Base-by-base conservation (phyloP, 2,329 filamentous ascomycete species). In the Blastomyces emzantsi region DNA sequence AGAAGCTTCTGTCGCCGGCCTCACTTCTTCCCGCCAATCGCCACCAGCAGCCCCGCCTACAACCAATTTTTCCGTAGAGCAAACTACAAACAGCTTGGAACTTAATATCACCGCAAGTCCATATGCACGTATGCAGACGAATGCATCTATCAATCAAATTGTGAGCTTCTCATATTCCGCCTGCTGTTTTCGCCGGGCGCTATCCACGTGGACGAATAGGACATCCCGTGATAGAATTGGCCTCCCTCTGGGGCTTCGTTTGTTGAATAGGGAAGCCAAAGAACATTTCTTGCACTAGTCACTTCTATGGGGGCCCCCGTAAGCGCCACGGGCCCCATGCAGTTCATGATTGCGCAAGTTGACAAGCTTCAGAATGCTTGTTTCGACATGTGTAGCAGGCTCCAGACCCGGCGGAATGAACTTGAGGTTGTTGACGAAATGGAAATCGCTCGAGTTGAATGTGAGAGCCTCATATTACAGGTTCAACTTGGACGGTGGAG, bases 181-280 rank as follows among this genome's bases (percentile, higher is more conserved):
- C 30, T 25, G 19, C 55, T 36, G 3, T 15, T n/a, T 19, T 6
- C 9, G 33, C n/a, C 4, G 36, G 30, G 33, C 55, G 33, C 41
- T 45, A 57, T 41, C 33, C 13, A 57, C 55, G 55, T 57, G 55
- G 30, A 25, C 33, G 41, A 57, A 57, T 57, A 41, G 4, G 43
- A n/a, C 6, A 47, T 19, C 33, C 33, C 33, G 8, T 9, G 33
- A 11, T 36, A 9, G 8, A 7, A 36, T 8, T 36, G 33, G 33
- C 33, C 33, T 9, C 33, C 8, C 33, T 36, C 33, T 36, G 7
- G 33, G 33, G 33, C 33, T 36, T 11, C 9, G 33, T 36, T 36
- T 36, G 33, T 11, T 36, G 33, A 36, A 11, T 7, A 2, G 36
- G 9, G 33, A 9, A 36, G 33, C 33, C 43, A 47, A n/a, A 19